phyloP scores from a whole-genome alignment of 805 yeast genomes.

The Kluyveromyces aestuarii region DNA sequence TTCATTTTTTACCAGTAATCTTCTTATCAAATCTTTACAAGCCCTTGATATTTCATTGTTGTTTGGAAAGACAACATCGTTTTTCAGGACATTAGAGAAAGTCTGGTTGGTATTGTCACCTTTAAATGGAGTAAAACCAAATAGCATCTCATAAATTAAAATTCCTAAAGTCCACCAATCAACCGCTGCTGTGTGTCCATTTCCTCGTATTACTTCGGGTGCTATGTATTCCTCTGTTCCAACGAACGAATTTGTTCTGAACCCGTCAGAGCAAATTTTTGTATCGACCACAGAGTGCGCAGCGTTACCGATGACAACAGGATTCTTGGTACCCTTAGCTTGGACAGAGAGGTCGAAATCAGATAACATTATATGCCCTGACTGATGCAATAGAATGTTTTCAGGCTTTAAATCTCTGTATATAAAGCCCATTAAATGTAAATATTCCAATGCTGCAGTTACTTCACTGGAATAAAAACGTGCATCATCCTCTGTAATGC shows the following conservation, averaged over 20 bases:
- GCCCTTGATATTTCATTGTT: conserved; percentile 54
- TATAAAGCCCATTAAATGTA: conserved; percentile 94
- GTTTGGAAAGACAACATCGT: conserved; percentile 75
- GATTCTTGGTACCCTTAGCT: conserved; percentile 65
- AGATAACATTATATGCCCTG: conserved; percentile 96
- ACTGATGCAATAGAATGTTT: conserved; percentile 85
- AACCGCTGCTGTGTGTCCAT: conserved; percentile 95
- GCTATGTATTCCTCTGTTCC: conserved; percentile 99
- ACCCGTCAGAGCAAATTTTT: conserved; percentile 89
- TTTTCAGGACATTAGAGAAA: conserved; percentile 76
- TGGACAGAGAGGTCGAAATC: conserved; percentile 95
- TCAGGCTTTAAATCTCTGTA: conserved; percentile 97
- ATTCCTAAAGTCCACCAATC: conserved; percentile 99
- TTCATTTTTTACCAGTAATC: conserved; percentile 82
- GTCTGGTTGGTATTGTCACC: conserved; percentile 85
- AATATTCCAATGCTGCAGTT: conserved; percentile 89
- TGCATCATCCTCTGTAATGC: conserved; percentile 83
- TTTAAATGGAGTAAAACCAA: conserved; percentile 94
- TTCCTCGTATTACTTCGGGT: conserved; percentile 94
- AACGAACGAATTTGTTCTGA: conserved; percentile 94
- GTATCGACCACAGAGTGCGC: conserved; percentile 56
- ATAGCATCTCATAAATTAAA: conserved; percentile 85
- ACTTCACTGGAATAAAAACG: conserved; percentile 94
- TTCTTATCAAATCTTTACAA: conserved; percentile 74
- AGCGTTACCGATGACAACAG: conserved; percentile 31